Evolutionary conservation across 2,329 filamentous ascomycete genomes (phyloP).

Genomic region (Cladosporium colombiae): DNA sequence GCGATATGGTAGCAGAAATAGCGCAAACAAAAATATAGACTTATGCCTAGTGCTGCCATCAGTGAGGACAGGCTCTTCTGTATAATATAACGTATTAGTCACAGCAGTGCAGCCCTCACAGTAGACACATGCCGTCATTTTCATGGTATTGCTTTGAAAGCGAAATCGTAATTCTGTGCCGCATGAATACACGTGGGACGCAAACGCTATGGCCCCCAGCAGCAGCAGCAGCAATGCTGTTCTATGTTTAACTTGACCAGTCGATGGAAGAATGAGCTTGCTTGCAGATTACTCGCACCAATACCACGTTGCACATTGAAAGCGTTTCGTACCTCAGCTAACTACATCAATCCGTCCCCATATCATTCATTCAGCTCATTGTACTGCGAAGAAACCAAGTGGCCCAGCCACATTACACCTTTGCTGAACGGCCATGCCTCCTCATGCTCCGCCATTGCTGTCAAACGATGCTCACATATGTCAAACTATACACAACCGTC

Average conservation of each 20-base stretch:
- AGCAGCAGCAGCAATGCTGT: neutral
- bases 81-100: slow-evolving; percentile 5
- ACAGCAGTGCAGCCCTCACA: neutral
- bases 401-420: neutral
- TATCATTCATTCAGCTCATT: neutral
- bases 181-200: too few species aligned
- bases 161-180: neutral
- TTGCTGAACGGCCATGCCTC: neutral
- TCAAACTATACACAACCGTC: neutral
- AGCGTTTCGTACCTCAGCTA: neutral
- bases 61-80: slow-evolving; percentile 4
- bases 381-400: neutral
- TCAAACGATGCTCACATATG: neutral
- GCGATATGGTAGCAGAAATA: neutral
- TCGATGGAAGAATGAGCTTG: neutral
- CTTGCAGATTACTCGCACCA: neutral
- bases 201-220: too few species aligned
- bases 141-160: neutral
- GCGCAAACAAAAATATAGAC: slow-evolving; percentile 8
- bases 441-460: neutral
- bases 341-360: neutral
- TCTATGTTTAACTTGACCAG: neutral
- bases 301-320: neutral
- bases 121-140: too few species aligned
- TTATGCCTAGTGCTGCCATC: neutral